Conservation (phyloP, 352 stramenopile species). For the Phytopythium delawarense region DNA sequence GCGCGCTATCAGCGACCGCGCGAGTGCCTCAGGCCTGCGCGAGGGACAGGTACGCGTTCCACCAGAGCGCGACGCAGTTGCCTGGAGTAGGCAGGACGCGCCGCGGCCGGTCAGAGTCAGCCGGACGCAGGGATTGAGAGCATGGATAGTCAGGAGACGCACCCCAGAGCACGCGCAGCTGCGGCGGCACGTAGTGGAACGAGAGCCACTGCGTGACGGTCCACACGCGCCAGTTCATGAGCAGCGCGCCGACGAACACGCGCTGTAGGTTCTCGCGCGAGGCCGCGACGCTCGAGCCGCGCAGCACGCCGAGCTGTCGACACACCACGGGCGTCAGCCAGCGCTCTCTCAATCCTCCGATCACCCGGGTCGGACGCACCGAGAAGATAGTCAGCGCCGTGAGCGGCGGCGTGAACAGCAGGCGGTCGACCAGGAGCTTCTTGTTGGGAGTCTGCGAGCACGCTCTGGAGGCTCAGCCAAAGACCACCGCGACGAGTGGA, state of each 20-base stretch:
- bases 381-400: conserved; percentile 68
- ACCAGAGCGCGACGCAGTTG: conserved; percentile 70
- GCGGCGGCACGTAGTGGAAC: conserved; percentile 70
- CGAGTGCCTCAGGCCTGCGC: conserved; percentile 27
- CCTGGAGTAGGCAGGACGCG: conserved; percentile 17
- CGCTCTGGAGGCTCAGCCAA: neutral
- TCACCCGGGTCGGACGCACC: conserved; percentile 14
- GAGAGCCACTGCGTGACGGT: conserved; percentile 68
- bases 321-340: conserved; percentile 7
- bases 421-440: conserved; percentile 64
- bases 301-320: conserved; percentile 52
- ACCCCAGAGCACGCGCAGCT: conserved; percentile 74
- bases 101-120: neutral
- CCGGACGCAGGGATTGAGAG: too few species aligned
- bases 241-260: conserved; percentile 45
- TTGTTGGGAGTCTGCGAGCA: conserved; percentile 57
- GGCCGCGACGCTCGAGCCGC: conserved; percentile 39
- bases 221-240: conserved; percentile 75
- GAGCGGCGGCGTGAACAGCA: conserved; percentile 64
- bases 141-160: too few species aligned
- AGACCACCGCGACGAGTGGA: neutral
- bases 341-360: neutral
- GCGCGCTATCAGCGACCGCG: neutral
- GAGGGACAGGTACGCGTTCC: conserved; percentile 78
- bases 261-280: conserved; percentile 37